Conservation (phyloP, 768 basidiomycete genomes). For the Pholiota conissans region DNA sequence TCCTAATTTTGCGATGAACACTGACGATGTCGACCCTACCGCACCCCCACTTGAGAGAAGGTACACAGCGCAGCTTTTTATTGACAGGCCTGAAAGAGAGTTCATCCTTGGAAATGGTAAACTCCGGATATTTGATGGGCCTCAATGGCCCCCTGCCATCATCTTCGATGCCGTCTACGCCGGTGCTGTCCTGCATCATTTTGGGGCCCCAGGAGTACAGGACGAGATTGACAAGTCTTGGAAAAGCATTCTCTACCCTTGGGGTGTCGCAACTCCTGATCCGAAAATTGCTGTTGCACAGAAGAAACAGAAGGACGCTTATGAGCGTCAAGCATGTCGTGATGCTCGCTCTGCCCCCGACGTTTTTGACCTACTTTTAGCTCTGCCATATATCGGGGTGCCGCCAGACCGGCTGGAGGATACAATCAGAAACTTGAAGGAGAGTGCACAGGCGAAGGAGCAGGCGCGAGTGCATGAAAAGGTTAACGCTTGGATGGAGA, state of each 20-base stretch:
- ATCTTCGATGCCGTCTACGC: conserved; percentile 22
- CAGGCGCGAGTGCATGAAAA: conserved; percentile 14
- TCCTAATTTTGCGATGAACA: conserved; percentile 17
- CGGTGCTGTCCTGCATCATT: conserved; percentile 12
- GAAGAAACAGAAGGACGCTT: neutral
- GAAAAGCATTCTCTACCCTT: too few relatives aligned
- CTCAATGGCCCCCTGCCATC: conserved; percentile 16
- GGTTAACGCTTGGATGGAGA: conserved; percentile 17
- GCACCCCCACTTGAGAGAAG: conserved; percentile 8
- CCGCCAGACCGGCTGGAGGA: conserved; percentile 12
- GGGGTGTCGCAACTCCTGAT: too few relatives aligned
- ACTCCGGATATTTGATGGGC: conserved; percentile 10
- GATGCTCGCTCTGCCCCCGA: conserved; percentile 1
- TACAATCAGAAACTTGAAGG: conserved; percentile 11
- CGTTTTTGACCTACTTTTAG: neutral
- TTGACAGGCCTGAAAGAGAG: conserved; percentile 2
- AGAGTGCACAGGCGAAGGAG: conserved; percentile 10
- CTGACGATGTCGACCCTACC: conserved; percentile 13
- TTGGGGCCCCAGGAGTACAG: conserved; percentile 13
- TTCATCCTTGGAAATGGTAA: neutral
- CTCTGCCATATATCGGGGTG: conserved; percentile 13
- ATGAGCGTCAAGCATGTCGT: neutral
- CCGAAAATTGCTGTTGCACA: neutral
- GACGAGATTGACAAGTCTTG: neutral
- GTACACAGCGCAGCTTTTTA: conserved; percentile 17